Conservation (phyloP, 768 basidiomycete species). For the Porphyrellus cyaneotinctus region DNA sequence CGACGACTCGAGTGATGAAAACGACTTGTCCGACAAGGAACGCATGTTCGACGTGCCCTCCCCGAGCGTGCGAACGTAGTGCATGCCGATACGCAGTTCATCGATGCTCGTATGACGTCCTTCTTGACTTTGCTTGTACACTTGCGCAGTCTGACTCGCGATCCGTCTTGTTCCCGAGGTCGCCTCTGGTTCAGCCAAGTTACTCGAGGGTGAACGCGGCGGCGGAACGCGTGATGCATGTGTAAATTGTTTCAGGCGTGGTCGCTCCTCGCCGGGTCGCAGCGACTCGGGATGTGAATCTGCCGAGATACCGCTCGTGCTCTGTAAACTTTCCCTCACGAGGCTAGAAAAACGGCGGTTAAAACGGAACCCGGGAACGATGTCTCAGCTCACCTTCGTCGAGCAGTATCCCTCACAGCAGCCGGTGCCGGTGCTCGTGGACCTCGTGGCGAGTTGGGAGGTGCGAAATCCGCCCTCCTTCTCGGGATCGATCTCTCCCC, state of each 20-base stretch:
- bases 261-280: conserved; percentile 36
- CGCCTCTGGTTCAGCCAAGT: conserved; percentile 15
- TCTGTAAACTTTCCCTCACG: conserved; percentile 52
- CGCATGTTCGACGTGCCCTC: conserved; percentile 39
- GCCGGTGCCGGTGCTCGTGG: conserved; percentile 23
- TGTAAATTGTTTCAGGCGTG: conserved; percentile 70
- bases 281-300: conserved; percentile 32
- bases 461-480: conserved; percentile 64
- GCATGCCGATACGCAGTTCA: conserved; percentile 64
- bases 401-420: conserved; percentile 20
- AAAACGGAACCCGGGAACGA: background rate
- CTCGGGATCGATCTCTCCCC: conserved; percentile 62
- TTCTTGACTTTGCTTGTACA: conserved; percentile 40
- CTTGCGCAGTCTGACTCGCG: conserved; percentile 62
- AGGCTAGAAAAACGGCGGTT: conserved; percentile 34
- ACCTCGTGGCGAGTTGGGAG: conserved; percentile 47
- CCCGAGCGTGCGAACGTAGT: conserved; percentile 67
- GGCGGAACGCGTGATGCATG: conserved; percentile 63
- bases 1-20: conserved; percentile 62
- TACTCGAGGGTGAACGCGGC: conserved; percentile 42
- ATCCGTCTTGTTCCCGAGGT: conserved; percentile 39
- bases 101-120: conserved; percentile 46
- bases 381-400: conserved; percentile 19
- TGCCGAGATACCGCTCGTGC: conserved; percentile 36
- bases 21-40: conserved; percentile 43